phyloP scores from a whole-genome alignment of 2,329 filamentous ascomycete species.

The Chaetomium sp. region DNA sequence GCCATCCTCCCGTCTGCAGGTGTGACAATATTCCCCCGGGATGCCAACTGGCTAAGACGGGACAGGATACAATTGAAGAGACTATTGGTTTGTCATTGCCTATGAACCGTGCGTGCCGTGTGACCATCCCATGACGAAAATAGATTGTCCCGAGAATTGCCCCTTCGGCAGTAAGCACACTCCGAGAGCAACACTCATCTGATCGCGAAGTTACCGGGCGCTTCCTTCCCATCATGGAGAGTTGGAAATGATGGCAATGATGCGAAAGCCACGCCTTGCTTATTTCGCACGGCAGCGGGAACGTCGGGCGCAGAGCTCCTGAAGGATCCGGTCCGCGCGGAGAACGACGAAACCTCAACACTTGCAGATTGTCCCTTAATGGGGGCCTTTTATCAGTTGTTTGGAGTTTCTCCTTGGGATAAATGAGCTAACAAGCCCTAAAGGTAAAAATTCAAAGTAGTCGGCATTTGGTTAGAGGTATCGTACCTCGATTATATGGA shows the following conservation, averaged over 20 bases:
- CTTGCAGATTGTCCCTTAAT: not conserved
- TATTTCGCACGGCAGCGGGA: not conserved
- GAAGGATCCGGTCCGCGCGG: not conserved
- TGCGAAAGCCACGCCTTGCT: not conserved
- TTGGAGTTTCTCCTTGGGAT: not conserved
- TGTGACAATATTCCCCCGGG: conserved; percentile 24
- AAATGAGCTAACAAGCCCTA: not conserved
- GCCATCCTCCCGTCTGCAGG: conserved; percentile 17
- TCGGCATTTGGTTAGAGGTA: not conserved
- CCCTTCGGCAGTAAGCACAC: conserved; percentile 20
- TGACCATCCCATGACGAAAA: conserved; percentile 19
- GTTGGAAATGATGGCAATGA: not conserved
- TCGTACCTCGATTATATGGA: not conserved
- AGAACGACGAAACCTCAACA: not conserved
- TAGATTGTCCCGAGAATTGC: conserved; percentile 22
- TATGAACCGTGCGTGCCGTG: conserved; percentile 1
- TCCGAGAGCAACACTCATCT: not conserved
- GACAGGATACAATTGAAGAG: conserved; percentile 13
- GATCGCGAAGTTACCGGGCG: not conserved
- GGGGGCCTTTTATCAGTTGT: not conserved
- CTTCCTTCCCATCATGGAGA: not conserved
- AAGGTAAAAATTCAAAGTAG: not conserved
- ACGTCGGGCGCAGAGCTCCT: not conserved
- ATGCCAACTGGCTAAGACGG: conserved; percentile 15
- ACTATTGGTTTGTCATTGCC: conserved; percentile 25